A percentile compares a stretch with the other conserved stretches of the same genome.
Conservation (phyloP, 2,329 filamentous ascomycete genomes). For the Ophiostoma himal-ulmi region DNA sequence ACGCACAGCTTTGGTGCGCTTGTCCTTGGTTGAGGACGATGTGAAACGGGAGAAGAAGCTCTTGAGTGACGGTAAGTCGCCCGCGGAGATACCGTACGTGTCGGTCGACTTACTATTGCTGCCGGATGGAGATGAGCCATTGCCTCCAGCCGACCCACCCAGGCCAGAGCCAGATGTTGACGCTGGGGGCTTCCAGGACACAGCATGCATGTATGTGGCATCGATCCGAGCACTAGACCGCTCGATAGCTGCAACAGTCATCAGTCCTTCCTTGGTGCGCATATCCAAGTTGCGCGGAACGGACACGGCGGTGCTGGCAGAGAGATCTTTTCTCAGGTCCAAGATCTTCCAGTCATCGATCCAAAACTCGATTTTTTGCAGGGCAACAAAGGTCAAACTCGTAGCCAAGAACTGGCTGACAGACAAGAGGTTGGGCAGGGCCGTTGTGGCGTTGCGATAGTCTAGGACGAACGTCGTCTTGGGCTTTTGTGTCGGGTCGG, state of each 20-base stretch:
- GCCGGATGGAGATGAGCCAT: conserved; percentile 19
- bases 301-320: conserved; percentile 64
- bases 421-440: conserved; percentile 77
- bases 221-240: conserved; percentile 88
- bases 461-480: conserved; percentile 93
- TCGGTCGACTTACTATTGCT: conserved; percentile 39
- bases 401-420: conserved; percentile 90
- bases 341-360: conserved; percentile 82
- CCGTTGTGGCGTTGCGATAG: conserved; percentile 82
- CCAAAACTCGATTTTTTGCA: conserved; percentile 82
- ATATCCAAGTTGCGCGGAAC: conserved; percentile 76
- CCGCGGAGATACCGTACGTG: conserved; percentile 43
- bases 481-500: conserved; percentile 50
- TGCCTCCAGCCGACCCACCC: neutral
- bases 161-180: conserved; percentile 29
- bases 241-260: conserved; percentile 77
- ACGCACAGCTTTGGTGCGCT: conserved; percentile 51
- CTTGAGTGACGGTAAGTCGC: conserved; percentile 58
- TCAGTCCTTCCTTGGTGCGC: conserved; percentile 77
- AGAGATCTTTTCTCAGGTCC: conserved; percentile 74
- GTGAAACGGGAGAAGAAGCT: conserved; percentile 79
- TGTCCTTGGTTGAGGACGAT: conserved; percentile 40
- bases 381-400: conserved; percentile 88
- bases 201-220: conserved; percentile 78
- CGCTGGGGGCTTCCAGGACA: conserved; percentile 70